Base-by-base conservation (phyloP, 805 yeast species). In the Yarrowia divulgata region DNA sequence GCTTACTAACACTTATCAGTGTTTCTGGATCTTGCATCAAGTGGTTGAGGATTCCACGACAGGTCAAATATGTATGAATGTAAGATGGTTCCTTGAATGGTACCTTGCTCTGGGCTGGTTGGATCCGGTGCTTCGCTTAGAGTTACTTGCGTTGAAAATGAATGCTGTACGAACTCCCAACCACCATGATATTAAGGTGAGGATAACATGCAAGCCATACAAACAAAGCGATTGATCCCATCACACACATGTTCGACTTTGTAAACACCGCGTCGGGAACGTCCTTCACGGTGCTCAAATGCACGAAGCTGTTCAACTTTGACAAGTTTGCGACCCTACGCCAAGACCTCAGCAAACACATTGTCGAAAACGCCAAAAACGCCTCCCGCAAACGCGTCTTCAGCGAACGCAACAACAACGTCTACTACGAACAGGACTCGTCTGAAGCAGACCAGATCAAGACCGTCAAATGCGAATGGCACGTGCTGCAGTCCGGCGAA, bases 181-280 rank as follows among this genome's bases (percentile, higher is more conserved):
- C 18, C 12, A 8, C 9, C 18, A 16, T 16, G 14, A 8, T 10
- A 48, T 19, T 34, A 7, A 39, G n/a, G 34, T 54, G 32, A 23
- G 39, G 37, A 40, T 37, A 37, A 19, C 60, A 54, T 39, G 43
- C 58, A 10, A 12, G 40, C 10, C n/a, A 35, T 52, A 16, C 40
- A 34, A 35, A 37, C 34, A 19, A 19, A 2, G 55, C 55, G 18
- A 23, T 18, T 34, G 42, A 18, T 37, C 32, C 19, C 34, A 19
- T 6, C 18, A 16, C 10, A 23, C 37, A 23, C 50, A 69, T 71
- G 70, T 63, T 63, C 23, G 69, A 70, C 55, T 48, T 55, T 32
- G 69, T 64, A n/a, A 70, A 71, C 40, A 63, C 67, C 48, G 68
- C 69, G 34, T 69, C 42, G 37, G 64, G 69, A 13, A 69, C 72